Base-by-base conservation (phyloP, 1,139 yeast genomes). In the Suhomyces atakaporum region DNA sequence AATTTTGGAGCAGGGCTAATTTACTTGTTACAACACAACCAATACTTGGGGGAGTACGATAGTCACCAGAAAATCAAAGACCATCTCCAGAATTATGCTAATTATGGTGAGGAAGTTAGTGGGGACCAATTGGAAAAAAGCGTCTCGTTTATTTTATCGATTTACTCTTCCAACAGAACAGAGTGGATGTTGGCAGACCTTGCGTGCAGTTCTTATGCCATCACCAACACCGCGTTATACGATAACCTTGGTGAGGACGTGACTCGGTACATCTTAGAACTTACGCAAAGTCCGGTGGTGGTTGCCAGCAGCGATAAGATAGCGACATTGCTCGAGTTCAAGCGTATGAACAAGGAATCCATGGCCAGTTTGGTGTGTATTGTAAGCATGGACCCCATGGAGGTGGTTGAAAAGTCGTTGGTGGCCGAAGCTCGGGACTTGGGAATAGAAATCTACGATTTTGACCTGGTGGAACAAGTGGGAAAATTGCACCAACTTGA, bases 141-240 rank as follows among this genome's bases (percentile, higher is more conserved):
- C 20, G 31, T 39, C 14, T 66, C 73, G 0, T 68, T 66, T 40
- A 48, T 68, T 27, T 53, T 66, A 13, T 57, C 71, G 4, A 49
- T 68, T 20, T 66, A 53, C 38, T 52, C 69, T 3, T 60, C 62
- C 25, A 69, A 67, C 44, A 49, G 74, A 20, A 47, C 47, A 31
- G 74, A 69, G 46, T 69, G 74, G 74, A 42, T 61, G 3, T 45
- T 68, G 31, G 46, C 69, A 12, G 74, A 69, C 46, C 46, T 67
- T 39, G 67, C 68, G 4, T 66, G 71, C 40, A 45, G 60, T 3
- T 54, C 67, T 15, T 64, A 50, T 43, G 56, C 69, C 6, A 55
- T 69, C 33, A 61, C 72, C 26, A 60, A 54, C 39, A 66, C 73
- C 12, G 66, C 72, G 1, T 56, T 68, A 33, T 69, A 69, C 41